Percentiles rank a stretch among this genome's conserved stretches.
Evolutionary conservation across 2,329 filamentous ascomycete genomes (phyloP).

Genomic region (Cordyceps fumosorosea): DNA sequence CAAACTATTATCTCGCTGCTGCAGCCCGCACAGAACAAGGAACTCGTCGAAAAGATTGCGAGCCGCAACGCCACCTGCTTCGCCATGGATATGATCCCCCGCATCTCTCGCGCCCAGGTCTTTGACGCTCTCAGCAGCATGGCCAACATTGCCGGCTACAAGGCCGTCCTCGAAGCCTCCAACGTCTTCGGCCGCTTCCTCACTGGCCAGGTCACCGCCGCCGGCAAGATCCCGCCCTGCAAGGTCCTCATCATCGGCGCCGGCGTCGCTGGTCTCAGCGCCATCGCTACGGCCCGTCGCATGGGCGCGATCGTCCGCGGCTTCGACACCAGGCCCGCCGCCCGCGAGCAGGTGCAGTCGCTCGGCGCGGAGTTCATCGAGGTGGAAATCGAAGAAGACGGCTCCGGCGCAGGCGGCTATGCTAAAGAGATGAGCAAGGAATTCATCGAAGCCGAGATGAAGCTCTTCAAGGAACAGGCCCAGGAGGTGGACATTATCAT

Average conservation of each 20-base stretch:
- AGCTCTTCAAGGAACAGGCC: constrained; percentile 80
- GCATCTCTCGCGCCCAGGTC: constrained; percentile 80
- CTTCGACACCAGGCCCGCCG: constrained; percentile 85
- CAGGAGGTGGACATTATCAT: constrained; percentile 88
- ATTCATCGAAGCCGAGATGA: constrained; percentile 90
- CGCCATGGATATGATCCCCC: constrained; percentile 89
- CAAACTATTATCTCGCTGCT: constrained; percentile 77
- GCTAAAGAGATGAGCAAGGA: constrained; percentile 93
- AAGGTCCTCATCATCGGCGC: constrained; percentile 89
- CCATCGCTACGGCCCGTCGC: constrained; percentile 77
- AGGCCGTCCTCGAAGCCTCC: constrained; percentile 81
- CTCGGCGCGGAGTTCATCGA: constrained; percentile 86
- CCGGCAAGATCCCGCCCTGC: constrained; percentile 82
- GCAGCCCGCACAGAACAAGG: constrained; percentile 74
- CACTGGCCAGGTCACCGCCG: constrained; percentile 84
- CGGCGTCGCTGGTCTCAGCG: constrained; percentile 80
- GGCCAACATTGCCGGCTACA: constrained; percentile 93
- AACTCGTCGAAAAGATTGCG: constrained; percentile 66
- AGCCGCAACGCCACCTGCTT: constrained; percentile 67
- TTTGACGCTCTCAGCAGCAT: constrained; percentile 88
- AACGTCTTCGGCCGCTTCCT: constrained; percentile 85
- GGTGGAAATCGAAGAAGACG: constrained; percentile 78
- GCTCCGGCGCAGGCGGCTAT: constrained; percentile 77
- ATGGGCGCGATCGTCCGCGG: constrained; percentile 86
- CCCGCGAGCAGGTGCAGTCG: constrained; percentile 83